Conservation (phyloP, 2,329 filamentous ascomycete species). For the Scytalidium lignicola region DNA sequence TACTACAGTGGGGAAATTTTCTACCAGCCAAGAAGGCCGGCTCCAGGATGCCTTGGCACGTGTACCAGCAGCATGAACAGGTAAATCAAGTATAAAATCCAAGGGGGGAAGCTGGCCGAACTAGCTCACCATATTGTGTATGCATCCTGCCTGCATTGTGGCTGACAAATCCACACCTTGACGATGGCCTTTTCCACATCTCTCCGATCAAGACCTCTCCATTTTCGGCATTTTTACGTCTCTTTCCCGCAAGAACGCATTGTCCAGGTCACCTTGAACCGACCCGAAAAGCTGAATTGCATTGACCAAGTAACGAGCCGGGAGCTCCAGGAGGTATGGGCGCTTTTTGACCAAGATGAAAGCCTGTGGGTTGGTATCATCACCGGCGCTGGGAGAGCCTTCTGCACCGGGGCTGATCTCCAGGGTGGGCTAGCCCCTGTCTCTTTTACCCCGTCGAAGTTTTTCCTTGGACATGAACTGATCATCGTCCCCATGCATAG, state of each 20-base stretch:
- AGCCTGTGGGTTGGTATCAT: conserved; percentile 56
- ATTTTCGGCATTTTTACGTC: conserved; percentile 22
- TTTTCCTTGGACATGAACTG: conserved; percentile 12
- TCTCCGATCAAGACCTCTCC: conserved; percentile 2
- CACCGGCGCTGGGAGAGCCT: conserved; percentile 56
- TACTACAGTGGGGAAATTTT: neutral
- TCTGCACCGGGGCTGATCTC: conserved; percentile 62
- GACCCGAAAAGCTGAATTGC: conserved; percentile 51
- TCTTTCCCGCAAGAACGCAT: conserved; percentile 48
- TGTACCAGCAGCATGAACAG: no score
- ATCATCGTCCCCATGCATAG: conserved; percentile 21
- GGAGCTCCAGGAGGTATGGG: conserved; percentile 42
- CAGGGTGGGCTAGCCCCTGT: conserved; percentile 46
- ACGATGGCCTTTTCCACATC: neutral
- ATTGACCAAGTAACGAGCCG: conserved; percentile 31
- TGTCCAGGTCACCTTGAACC: conserved; percentile 54
- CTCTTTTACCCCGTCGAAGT: conserved; percentile 22
- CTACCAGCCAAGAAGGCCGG: neutral
- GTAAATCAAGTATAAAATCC: neutral
- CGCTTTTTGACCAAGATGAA: conserved; percentile 56
- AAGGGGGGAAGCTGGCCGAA: conserved; percentile 1
- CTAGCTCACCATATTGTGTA: neutral
- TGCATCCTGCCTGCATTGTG: neutral
- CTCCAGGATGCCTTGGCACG: no score
- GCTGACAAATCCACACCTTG: no score